phyloP scores from a whole-genome alignment of 2,329 filamentous ascomycete species.

The Ophiostoma tasmaniense region DNA sequence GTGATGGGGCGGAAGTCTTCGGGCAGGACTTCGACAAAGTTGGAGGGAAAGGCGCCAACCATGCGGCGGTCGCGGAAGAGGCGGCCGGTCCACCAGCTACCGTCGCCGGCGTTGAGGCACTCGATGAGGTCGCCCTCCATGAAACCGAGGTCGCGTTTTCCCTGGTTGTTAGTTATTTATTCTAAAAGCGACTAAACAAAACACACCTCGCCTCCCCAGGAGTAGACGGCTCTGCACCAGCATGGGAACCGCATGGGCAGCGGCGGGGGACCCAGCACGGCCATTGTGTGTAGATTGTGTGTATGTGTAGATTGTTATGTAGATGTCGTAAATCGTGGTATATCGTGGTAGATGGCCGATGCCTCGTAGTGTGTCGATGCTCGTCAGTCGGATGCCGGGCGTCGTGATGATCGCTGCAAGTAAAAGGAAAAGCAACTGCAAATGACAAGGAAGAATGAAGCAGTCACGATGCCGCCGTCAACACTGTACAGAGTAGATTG shows the following conservation, averaged over 20 bases:
- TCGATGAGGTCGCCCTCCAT: conserved; percentile 97
- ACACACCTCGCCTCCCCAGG: conserved; percentile 76
- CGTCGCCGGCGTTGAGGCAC: conserved; percentile 94
- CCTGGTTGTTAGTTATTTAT: conserved; percentile 36
- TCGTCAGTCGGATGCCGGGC: not conserved
- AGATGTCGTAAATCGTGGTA: not conserved
- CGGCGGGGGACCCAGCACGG: conserved; percentile 24
- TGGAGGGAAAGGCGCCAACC: conserved; percentile 89
- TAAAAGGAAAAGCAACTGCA: too few relatives aligned
- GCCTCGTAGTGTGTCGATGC: not conserved
- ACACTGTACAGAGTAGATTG: not conserved
- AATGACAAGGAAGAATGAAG: too few relatives aligned
- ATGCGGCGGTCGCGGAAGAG: conserved; percentile 82
- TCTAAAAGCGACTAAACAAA: too few relatives aligned
- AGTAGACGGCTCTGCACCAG: conserved; percentile 44
- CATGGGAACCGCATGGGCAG: conserved; percentile 18
- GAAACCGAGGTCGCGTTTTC: conserved; percentile 89
- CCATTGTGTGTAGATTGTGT: conserved; percentile 11
- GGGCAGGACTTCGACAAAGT: conserved; percentile 87
- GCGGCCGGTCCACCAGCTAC: conserved; percentile 96
- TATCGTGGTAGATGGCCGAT: not conserved
- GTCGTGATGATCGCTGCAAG: not conserved
- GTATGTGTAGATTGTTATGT: not conserved
- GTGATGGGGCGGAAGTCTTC: conserved; percentile 72
- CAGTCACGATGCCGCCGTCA: not conserved